Percentiles rank a stretch among this genome's conserved stretches.
Evolutionary conservation across 2,329 filamentous ascomycete genomes (phyloP).

Genomic region (Diaporthe caulivora): DNA sequence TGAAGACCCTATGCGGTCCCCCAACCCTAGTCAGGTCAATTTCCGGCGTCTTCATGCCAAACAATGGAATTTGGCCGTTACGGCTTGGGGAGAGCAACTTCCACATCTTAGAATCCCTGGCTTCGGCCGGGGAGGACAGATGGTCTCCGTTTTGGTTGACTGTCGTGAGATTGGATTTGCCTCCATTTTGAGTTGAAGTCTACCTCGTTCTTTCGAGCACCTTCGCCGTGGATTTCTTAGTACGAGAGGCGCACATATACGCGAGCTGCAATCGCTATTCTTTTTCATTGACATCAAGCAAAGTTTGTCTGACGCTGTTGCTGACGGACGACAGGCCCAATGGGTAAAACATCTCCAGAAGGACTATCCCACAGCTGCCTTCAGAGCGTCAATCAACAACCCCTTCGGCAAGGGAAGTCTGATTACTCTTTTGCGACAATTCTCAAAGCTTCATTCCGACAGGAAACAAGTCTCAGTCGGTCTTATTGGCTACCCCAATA

Average conservation of each 20-base stretch:
- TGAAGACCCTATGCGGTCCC: constrained; percentile 50
- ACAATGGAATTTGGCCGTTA: constrained; percentile 95
- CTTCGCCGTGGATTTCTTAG: constrained; percentile 89
- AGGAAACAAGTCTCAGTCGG: constrained; percentile 96
- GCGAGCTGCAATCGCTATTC: constrained; percentile 4
- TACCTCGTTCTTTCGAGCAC: constrained; percentile 72
- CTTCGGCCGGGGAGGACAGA: constrained; percentile 76
- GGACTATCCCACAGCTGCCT: constrained; percentile 93
- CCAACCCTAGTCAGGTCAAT: constrained; percentile 92
- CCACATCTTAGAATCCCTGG: constrained; percentile 75
- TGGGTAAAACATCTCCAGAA: constrained; percentile 93
- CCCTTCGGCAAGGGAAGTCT: constrained; percentile 96
- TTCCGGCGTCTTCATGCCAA: constrained; percentile 65
- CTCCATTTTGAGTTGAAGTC: constrained; percentile 97
- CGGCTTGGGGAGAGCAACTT: constrained; percentile 95
- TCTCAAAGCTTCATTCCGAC: constrained; percentile 88
- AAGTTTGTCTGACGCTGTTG: constrained; percentile 38
- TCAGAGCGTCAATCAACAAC: constrained; percentile 95
- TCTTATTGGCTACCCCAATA: constrained; percentile 88
- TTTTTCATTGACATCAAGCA: constrained; percentile 40
- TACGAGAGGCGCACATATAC: constrained; percentile 86
- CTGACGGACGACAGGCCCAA: constrained; percentile 73
- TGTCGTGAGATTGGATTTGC: constrained; percentile 83
- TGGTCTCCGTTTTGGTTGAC: constrained; percentile 89
- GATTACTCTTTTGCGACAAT: constrained; percentile 92